phyloP scores from a whole-genome alignment of 179 eudicot species.

The Beta corolliflora region DNA sequence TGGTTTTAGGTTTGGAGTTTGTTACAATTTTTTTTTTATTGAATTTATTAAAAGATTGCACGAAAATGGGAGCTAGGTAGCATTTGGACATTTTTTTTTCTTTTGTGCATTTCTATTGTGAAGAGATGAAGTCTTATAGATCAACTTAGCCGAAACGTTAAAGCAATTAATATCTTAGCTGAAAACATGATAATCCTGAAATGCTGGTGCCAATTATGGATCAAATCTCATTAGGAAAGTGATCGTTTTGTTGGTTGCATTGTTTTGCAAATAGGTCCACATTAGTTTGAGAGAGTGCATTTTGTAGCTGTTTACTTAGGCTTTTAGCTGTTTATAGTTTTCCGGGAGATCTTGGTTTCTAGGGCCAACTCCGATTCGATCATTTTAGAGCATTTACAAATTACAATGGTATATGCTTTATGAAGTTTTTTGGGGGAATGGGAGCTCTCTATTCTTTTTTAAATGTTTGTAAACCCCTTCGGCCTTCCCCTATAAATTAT shows the following conservation, averaged over 20 bases:
- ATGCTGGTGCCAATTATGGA: neutral
- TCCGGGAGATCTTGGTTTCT: neutral
- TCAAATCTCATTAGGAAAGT: neutral
- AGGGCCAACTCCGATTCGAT: neutral
- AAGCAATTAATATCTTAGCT: no score
- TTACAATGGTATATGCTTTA: neutral
- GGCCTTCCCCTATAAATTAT: no score
- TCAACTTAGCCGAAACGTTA: no score
- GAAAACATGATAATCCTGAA: neutral
- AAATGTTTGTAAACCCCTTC: neutral
- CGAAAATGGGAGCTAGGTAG: neutral
- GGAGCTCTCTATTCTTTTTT: neutral
- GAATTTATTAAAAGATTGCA: no score
- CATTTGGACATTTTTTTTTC: neutral
- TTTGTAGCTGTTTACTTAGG: neutral
- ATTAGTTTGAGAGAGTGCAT: neutral
- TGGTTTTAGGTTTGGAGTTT: neutral
- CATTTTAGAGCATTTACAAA: neutral
- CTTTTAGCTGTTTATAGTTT: neutral
- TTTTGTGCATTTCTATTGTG: neutral
- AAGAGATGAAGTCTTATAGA: no score
- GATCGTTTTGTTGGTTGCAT: neutral
- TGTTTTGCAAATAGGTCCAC: neutral
- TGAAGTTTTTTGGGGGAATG: neutral
- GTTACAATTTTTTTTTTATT: neutral